Evolutionary conservation across 1,284 basidiomycete genomes (phyloP).

Genomic region (Sporisorium iseilematis-ciliati): DNA sequence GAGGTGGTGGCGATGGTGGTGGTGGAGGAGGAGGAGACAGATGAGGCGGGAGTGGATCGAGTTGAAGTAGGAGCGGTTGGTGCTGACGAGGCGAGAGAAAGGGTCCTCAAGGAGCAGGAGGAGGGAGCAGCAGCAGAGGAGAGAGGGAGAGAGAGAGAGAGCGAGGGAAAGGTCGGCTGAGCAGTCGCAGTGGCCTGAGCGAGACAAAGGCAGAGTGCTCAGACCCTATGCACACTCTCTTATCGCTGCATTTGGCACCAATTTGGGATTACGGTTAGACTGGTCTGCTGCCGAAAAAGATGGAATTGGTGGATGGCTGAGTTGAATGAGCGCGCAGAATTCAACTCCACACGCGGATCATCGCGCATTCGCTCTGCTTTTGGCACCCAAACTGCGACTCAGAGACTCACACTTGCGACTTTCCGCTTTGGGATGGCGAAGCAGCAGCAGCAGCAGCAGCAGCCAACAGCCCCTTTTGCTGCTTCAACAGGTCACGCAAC

Average conservation of each 20-base stretch:
- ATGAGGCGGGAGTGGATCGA: constrained; percentile 6
- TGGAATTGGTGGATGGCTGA: constrained; percentile 21
- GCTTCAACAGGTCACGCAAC: constrained; percentile 29
- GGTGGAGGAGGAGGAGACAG: constrained; percentile 18
- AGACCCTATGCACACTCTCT: neutral
- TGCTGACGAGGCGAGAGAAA: constrained; percentile 20
- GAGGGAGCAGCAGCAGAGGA: constrained; percentile 7
- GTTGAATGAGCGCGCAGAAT: constrained; percentile 13
- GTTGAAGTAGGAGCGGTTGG: constrained; percentile 28
- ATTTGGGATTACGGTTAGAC: constrained; percentile 9
- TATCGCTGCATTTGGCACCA: constrained; percentile 7
- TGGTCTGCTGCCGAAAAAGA: constrained; percentile 19
- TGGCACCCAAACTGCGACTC: no score
- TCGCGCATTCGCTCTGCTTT: constrained; percentile 20
- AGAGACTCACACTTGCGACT: neutral
- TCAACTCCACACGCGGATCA: constrained; percentile 49
- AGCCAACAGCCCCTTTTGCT: no score
- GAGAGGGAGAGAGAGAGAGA: constrained; percentile 3
- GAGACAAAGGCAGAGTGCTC: constrained; percentile 4
- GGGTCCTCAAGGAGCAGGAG: neutral
- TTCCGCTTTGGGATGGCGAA: constrained; percentile 41
- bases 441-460: neutral
- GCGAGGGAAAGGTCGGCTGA: constrained; percentile 32
- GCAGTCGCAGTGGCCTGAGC: constrained; percentile 28
- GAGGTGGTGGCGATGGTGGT: constrained; percentile 19